phyloP scores from a whole-genome alignment of 805 yeast species.

The Hanseniaspora pseudoguilliermondii region DNA sequence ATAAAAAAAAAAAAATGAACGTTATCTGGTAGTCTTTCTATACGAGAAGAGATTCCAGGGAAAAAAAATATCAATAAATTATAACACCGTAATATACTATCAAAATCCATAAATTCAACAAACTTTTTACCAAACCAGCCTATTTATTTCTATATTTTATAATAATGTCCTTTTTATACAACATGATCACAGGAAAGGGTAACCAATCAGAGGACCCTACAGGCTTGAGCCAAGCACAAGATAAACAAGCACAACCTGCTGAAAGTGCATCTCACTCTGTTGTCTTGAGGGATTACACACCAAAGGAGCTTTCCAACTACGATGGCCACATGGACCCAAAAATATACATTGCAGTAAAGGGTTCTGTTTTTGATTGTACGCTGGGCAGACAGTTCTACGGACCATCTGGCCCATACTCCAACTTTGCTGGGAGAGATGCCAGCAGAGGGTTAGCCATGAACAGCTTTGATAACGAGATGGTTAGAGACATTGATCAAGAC shows the following conservation, averaged over 20 bases:
- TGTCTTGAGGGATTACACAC: conserved; percentile 49
- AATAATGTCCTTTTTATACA: conserved; percentile 28
- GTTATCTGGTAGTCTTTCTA: too few species aligned
- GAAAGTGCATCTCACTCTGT: conserved; percentile 26
- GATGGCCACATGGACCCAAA: conserved; percentile 72
- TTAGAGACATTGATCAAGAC: conserved; percentile 62
- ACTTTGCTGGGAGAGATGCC: conserved; percentile 93
- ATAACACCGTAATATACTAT: background rate
- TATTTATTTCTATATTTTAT: background rate
- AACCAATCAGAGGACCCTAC: conserved; percentile 28
- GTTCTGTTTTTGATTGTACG: conserved; percentile 74
- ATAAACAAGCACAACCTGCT: conserved; percentile 16
- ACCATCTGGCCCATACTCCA: conserved; percentile 88
- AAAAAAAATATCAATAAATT: too few species aligned
- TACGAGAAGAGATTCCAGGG: too few species aligned
- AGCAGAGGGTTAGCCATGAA: conserved; percentile 82
- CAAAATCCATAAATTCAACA: background rate
- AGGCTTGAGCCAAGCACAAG: conserved; percentile 19
- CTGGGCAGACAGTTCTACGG: conserved; percentile 79
- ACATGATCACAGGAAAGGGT: conserved; percentile 25
- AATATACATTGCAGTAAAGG: conserved; percentile 77
- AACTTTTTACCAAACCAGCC: too few species aligned
- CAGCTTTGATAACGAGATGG: conserved; percentile 58
- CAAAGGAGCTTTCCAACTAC: conserved; percentile 54
- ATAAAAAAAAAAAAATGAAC: too few species aligned